Base-by-base conservation (phyloP, 2,329 filamentous ascomycete species). In the Claviceps pazoutovae region DNA sequence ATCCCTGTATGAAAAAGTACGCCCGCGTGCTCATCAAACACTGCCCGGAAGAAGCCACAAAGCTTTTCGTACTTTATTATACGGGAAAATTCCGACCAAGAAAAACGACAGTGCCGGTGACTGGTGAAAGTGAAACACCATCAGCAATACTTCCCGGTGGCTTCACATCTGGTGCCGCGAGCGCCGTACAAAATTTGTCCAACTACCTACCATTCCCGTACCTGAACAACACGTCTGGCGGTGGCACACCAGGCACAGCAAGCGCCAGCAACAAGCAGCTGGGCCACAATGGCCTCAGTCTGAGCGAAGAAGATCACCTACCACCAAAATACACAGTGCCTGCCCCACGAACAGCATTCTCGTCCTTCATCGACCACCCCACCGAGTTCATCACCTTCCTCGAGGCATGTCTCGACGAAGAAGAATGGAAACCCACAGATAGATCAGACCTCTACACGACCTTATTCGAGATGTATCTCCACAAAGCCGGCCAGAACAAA, bases 381-480 rank as follows among this genome's bases (percentile, higher is more conserved):
- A 80, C 90, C 53, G 83, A 96, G 61, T 97, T 98, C 60, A 91
- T 97, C 56, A 73, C 82, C 16, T 98, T 98, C 63, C 74, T 98
- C 0, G 91, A 98, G 67, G 88, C 89, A 5, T 90, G 91, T 55
- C 78, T 95, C 5, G 72, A 82, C 48, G 83, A 89, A 53, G 74
- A 82, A 19, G 76, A 78, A 21, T 68, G 95, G n/a, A 81, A 80
- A 19, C 75, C 86, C 38, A 76, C 81, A 8, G 86, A 96, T 63
- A 86, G 82, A 56, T 79, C 84, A 1, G 94, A 98, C 65, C 75
- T 98, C 16, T 93, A 93, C 62, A 97, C 91, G 0, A 96, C 94
- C 0, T 68, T 98, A 14, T 97, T 98, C 62, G 94, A 98, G 66
- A 97, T 98, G 86, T 98, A 97, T 63, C 73, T 98, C 8, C 86